A percentile compares a stretch with the other conserved stretches of the same genome.
These are phyloP conservation scores for Rhododendron griersonianum DNA, from an alignment of 148 eudicot genomes.

Conservation along the genomic window DNA sequence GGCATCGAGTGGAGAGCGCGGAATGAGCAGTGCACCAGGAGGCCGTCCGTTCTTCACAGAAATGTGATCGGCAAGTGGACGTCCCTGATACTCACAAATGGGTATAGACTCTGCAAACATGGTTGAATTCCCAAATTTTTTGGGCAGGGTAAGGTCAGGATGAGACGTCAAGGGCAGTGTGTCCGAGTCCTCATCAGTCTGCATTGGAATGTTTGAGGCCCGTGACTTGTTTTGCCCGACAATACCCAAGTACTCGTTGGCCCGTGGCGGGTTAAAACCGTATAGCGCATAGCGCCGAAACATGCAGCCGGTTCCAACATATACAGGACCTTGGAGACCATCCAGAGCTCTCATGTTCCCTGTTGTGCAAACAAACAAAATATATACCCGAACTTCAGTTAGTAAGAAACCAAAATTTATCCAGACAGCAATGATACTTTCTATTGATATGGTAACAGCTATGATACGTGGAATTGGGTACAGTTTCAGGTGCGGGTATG, in stretches of 20 bases:
- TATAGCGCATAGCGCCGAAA: constrained; percentile 82
- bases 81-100: constrained; percentile 82
- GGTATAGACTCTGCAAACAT: constrained; percentile 70
- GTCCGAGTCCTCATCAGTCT: constrained; percentile 34
- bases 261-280: constrained; percentile 82
- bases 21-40: constrained; percentile 66
- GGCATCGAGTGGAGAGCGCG: constrained; percentile 79
- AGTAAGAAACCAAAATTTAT: neutral
- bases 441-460: neutral
- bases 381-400: neutral
- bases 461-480: neutral
- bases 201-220: constrained; percentile 16
- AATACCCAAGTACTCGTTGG: constrained; percentile 59
- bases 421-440: neutral
- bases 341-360: constrained; percentile 93
- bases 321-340: constrained; percentile 92
- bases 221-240: constrained; percentile 56
- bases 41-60: constrained; percentile 84
- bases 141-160: constrained; percentile 73
- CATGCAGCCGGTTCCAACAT: constrained; percentile 95
- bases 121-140: constrained; percentile 72
- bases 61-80: constrained; percentile 81
- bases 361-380: constrained; percentile 1
- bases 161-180: constrained; percentile 42
- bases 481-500: neutral